Evolutionary conservation across 1,139 yeast species (phyloP).

Genomic region (Eremothecium coryli): DNA sequence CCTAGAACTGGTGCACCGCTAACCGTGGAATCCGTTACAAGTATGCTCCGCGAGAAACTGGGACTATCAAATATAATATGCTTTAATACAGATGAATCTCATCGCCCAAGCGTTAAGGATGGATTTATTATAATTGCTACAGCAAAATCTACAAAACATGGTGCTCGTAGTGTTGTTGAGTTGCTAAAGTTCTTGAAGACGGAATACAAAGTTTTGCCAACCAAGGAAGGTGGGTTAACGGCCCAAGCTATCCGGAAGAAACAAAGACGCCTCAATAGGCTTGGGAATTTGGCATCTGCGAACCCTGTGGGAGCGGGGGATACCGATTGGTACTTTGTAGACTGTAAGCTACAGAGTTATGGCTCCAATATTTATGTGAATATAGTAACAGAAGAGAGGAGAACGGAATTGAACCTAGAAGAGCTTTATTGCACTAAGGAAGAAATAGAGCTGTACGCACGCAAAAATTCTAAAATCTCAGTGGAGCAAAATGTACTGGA

Average conservation of each 20-base stretch:
- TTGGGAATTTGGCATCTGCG: conserved; percentile 39
- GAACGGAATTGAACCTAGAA: conserved; percentile 62
- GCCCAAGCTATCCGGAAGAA: conserved; percentile 48
- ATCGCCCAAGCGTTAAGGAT: conserved; percentile 37
- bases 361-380: conserved; percentile 57
- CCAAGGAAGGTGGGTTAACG: conserved; percentile 64
- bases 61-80: conserved; percentile 56
- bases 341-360: conserved; percentile 37
- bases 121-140: conserved; percentile 58
- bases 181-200: conserved; percentile 42
- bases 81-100: conserved; percentile 45
- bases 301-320: conserved; percentile 41
- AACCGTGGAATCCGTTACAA: conserved; percentile 38
- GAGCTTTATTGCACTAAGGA: conserved; percentile 49
- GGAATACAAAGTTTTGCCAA: conserved; percentile 37
- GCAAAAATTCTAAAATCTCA: conserved; percentile 7
- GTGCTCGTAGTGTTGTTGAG: conserved; percentile 60
- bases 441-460: conserved; percentile 32
- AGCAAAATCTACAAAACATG: conserved; percentile 71
- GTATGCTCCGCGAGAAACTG: conserved; percentile 45
- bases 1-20: conserved; percentile 49
- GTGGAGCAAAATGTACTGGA: conserved; percentile 3
- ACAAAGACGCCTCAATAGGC: conserved; percentile 52
- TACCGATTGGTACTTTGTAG: conserved; percentile 63
- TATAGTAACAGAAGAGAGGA: conserved; percentile 58